phyloP scores from a whole-genome alignment of 2,329 filamentous ascomycete species.

The Trichoderma lentiforme region DNA sequence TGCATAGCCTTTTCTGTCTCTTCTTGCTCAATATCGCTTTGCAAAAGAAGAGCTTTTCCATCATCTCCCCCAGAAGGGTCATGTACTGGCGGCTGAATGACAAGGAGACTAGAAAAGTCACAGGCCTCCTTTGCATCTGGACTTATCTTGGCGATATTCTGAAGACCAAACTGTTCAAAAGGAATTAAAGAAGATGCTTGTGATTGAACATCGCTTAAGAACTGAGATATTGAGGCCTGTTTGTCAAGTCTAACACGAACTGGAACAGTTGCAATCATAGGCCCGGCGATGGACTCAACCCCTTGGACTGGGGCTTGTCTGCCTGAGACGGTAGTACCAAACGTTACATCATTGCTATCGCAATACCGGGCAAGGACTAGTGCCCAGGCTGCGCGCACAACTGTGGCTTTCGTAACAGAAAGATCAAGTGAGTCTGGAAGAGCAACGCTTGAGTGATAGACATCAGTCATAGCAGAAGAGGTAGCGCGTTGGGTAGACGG shows the following conservation, averaged over 20 bases:
- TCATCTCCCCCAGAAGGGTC: background rate
- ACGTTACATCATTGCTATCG: conserved; percentile 24
- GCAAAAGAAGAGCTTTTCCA: background rate
- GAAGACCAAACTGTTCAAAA: conserved; percentile 24
- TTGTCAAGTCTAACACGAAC: background rate
- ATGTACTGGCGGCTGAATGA: conserved; percentile 16
- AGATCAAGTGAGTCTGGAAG: conserved; percentile 1
- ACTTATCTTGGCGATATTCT: conserved; percentile 22
- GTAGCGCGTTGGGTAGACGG: background rate
- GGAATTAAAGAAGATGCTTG: conserved; percentile 19
- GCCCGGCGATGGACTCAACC: conserved; percentile 20
- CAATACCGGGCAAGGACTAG: conserved; percentile 38
- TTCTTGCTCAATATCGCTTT: background rate
- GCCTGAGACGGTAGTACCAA: conserved; percentile 22
- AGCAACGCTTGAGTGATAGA: background rate
- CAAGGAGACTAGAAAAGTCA: conserved; percentile 23
- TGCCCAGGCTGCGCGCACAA: conserved; percentile 28
- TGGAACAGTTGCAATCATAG: conserved; percentile 17
- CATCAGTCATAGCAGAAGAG: background rate
- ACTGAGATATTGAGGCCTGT: background rate
- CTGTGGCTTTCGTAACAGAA: conserved; percentile 22
- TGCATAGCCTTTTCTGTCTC: background rate
- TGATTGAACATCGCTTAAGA: conserved; percentile 14
- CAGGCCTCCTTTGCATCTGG: conserved; percentile 18
- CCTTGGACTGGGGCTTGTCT: conserved; percentile 22